A percentile compares a stretch with the other conserved stretches of the same genome.
phyloP scores from a whole-genome alignment of 2,329 filamentous ascomycete species.

The Calonectria fujianensis region DNA sequence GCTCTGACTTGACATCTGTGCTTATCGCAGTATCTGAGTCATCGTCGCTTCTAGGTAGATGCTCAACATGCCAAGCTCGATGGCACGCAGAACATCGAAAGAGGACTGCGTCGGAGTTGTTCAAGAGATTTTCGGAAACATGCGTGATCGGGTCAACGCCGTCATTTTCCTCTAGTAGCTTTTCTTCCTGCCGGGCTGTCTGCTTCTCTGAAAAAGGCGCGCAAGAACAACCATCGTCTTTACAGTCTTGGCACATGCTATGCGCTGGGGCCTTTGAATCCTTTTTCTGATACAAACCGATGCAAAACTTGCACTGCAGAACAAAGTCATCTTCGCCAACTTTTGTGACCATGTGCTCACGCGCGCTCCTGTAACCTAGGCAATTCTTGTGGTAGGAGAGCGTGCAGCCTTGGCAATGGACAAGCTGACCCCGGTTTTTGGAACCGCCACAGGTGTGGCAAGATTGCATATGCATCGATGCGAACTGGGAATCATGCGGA shows the following conservation, averaged over 20 bases:
- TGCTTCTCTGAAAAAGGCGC: conserved; percentile 83
- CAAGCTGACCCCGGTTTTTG: conserved; percentile 76
- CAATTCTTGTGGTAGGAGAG: conserved; percentile 89
- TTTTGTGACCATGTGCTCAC: conserved; percentile 95
- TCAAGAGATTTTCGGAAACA: conserved; percentile 78
- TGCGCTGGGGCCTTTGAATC: conserved; percentile 82
- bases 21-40: conserved; percentile 53
- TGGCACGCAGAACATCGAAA: conserved; percentile 89
- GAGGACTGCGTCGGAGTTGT: conserved; percentile 85
- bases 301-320: conserved; percentile 91
- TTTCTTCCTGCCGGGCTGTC: conserved; percentile 87
- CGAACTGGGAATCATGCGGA: conserved; percentile 79
- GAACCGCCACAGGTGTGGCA: conserved; percentile 81
- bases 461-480: conserved; percentile 78
- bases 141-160: conserved; percentile 84
- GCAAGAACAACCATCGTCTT: conserved; percentile 80
- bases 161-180: conserved; percentile 84
- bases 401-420: conserved; percentile 95
- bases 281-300: conserved; percentile 80
- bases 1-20: conserved; percentile 64
- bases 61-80: conserved; percentile 88
- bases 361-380: conserved; percentile 81
- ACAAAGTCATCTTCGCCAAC: conserved; percentile 85
- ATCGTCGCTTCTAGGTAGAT: conserved; percentile 76
- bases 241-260: conserved; percentile 83